Evolutionary conservation across 176 grass and related monocot species (phyloP), one percentile per base, ranked within the genome.

Genomic region (Pontederia crassipes): DNA sequence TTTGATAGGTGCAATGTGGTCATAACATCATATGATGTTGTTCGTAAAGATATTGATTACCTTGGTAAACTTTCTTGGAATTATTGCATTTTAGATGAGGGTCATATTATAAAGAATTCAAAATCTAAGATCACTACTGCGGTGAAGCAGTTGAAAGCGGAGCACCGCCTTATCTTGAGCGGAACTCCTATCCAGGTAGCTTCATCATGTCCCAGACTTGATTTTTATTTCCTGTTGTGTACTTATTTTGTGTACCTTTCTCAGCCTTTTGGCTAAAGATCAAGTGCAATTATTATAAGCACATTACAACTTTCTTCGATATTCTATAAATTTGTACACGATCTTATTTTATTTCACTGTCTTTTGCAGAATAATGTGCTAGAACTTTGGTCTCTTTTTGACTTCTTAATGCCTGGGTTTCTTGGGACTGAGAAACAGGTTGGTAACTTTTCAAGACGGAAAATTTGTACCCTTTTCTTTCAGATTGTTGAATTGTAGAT

Each of bases 391-490:
- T 92, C 93, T 40, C 75, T 98, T 68, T 98, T 98, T 71, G 93
- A 98, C 78, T 98, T 98, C 77, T 86, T 98, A 76, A 98, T 98
- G 93, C 93, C 93, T 46, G 93, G 93, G n/a, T 98, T 98, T 82
- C 88, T 98, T 79, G 93, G 93, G 48, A 98, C 93, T 51, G 93
- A 98, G 74, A 92, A 82, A 75, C 93, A 98, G 80, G 93, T 98
- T 78, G 51, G 61, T 72, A 67, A 58, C 17, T 66, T 61, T 63
- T 56, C 24, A 17, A 15, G 45, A 71, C 18, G 46, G 45, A 47
- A 64, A 26, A 46, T 46, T 11, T 32, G 15, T 2, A 26, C 17
- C 24, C 32, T 71, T 58, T 14, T 50, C 24, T 62, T 72, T 53
- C 29, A 26, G 12, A 10, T 61, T 61, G 28, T 40, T 24, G 20